Conservation (phyloP, 805 yeast genomes). For the Nakazawaea laoshanensis region DNA sequence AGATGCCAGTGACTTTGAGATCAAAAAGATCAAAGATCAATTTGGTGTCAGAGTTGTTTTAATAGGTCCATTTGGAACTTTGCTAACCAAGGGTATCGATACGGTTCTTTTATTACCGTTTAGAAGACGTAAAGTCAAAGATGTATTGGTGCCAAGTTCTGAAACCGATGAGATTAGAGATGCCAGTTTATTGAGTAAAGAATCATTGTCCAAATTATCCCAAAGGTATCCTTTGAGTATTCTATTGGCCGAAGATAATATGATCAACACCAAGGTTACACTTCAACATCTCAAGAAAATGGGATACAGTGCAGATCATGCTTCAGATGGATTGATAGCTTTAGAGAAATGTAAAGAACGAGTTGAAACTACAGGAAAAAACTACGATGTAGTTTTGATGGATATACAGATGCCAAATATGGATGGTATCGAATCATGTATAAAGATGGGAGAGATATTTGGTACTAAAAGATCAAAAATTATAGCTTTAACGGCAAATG, state of each 20-base stretch:
- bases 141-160: conserved; percentile 13
- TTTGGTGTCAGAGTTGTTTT: conserved; percentile 5
- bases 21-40: not conserved
- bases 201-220: conserved; percentile 23
- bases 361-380: conserved; percentile 19
- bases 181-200: conserved; percentile 25
- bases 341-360: conserved; percentile 24
- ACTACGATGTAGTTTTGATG: conserved; percentile 46
- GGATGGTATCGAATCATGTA: conserved; percentile 48
- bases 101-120: conserved; percentile 15
- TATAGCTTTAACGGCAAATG: conserved; percentile 44
- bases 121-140: conserved; percentile 4
- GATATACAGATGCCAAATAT: conserved; percentile 48
- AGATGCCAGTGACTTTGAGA: not conserved
- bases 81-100: conserved; percentile 3
- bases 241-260: conserved; percentile 48
- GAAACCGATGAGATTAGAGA: conserved; percentile 13
- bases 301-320: conserved; percentile 44
- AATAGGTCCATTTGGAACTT: conserved; percentile 13
- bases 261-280: conserved; percentile 41
- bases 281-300: conserved; percentile 36
- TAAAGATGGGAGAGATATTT: conserved; percentile 27
- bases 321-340: conserved; percentile 41
- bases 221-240: conserved; percentile 35
- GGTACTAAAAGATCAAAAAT: conserved; percentile 25